Evolutionary conservation across 768 basidiomycete genomes (phyloP).

Genomic region (Boletus barrowsii): DNA sequence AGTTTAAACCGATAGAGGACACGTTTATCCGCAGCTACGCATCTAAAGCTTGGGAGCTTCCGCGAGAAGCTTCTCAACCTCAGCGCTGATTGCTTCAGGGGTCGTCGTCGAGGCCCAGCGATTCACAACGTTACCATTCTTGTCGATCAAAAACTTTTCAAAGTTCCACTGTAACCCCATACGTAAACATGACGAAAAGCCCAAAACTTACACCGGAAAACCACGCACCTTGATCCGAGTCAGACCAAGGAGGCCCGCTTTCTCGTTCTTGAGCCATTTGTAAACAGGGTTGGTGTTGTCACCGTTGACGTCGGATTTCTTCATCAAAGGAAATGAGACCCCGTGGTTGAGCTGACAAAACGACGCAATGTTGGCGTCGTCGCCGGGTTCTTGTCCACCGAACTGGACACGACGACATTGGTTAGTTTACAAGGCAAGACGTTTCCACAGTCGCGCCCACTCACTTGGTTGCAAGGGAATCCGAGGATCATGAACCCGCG

Average conservation of each 20-base stretch:
- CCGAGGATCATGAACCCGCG: constrained; percentile 76
- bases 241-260: constrained; percentile 68
- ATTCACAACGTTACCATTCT: constrained; percentile 70
- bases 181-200: background rate
- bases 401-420: constrained; percentile 47
- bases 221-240: constrained; percentile 68
- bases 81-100: constrained; percentile 58
- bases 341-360: constrained; percentile 84
- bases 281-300: constrained; percentile 79
- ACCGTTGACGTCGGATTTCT: constrained; percentile 93
- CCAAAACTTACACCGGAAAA: background rate
- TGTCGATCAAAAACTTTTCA: constrained; percentile 83
- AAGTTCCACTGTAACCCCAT: constrained; percentile 71
- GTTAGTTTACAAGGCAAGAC: background rate
- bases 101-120: constrained; percentile 77
- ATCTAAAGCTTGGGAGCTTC: constrained; percentile 17
- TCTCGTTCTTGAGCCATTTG: constrained; percentile 80
- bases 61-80: constrained; percentile 57
- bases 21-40: background rate
- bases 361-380: constrained; percentile 67
- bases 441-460: background rate
- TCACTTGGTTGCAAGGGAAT: constrained; percentile 88
- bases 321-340: constrained; percentile 87
- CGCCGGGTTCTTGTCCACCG: constrained; percentile 81
- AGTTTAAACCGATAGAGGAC: background rate